phyloP scores from a whole-genome alignment of 2,329 filamentous ascomycete genomes.

The Colletotrichum sp. region DNA sequence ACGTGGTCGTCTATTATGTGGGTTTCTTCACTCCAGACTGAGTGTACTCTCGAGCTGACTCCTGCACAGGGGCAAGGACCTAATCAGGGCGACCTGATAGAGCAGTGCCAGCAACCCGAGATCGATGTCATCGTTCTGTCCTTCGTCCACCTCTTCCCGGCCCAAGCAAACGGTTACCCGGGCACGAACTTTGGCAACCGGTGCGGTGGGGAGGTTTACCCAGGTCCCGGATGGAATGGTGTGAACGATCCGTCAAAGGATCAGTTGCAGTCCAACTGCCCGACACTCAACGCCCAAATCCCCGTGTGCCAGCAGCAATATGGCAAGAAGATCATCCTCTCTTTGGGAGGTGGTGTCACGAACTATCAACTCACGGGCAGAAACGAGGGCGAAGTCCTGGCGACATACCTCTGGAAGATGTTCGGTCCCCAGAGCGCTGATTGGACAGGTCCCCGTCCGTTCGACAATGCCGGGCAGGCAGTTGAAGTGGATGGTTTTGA shows the following conservation, averaged over 20 bases:
- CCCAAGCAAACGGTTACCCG: conserved; percentile 45
- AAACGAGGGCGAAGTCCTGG: conserved; percentile 39
- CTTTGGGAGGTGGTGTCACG: conserved; percentile 40
- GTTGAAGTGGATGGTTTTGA: conserved; percentile 38
- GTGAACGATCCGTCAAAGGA: conserved; percentile 34
- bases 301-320: conserved; percentile 40
- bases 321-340: conserved; percentile 46
- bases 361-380: conserved; percentile 41
- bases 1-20: conserved; percentile 50
- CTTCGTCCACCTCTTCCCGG: conserved; percentile 46
- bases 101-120: conserved; percentile 41
- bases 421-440: conserved; percentile 41
- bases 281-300: conserved; percentile 38
- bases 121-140: conserved; percentile 49
- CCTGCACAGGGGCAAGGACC: conserved; percentile 42
- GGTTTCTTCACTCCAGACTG: background rate
- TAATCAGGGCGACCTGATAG: conserved; percentile 37
- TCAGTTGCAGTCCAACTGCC: conserved; percentile 36
- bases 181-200: conserved; percentile 47
- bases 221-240: conserved; percentile 36
- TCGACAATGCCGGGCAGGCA: conserved; percentile 21
- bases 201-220: conserved; percentile 37
- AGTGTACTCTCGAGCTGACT: background rate
- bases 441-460: conserved; percentile 31
- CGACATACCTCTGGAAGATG: conserved; percentile 41